phyloP scores from a whole-genome alignment of 2,329 filamentous ascomycete species.

The Claviceps sorghi region DNA sequence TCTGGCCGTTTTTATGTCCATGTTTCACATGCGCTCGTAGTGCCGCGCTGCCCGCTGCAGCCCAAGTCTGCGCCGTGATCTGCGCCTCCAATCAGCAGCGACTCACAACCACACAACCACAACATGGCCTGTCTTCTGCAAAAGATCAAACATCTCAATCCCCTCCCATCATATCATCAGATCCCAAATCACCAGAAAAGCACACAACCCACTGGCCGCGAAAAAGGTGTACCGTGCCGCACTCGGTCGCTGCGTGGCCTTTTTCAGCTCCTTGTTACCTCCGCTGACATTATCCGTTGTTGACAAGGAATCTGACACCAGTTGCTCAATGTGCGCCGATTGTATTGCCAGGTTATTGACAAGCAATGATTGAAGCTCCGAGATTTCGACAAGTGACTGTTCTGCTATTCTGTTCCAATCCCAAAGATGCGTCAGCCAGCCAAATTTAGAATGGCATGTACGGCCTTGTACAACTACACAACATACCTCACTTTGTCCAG shows the following conservation, averaged over 20 bases:
- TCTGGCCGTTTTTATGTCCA: not conserved
- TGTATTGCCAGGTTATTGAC: constrained; percentile 76
- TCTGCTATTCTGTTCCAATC: constrained; percentile 54
- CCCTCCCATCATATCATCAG: constrained; percentile 36
- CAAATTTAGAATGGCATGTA: not conserved
- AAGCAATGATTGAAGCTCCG: constrained; percentile 78
- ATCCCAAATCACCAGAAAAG: constrained; percentile 66
- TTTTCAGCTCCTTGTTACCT: constrained; percentile 84
- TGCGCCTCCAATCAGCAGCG: not conserved
- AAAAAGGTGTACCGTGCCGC: constrained; percentile 68
- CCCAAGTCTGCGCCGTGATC: no score
- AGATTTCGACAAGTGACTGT: constrained; percentile 81
- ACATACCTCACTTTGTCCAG: constrained; percentile 83
- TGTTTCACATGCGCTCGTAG: not conserved
- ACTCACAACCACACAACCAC: not conserved
- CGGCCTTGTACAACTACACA: not conserved
- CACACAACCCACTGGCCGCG: constrained; percentile 60
- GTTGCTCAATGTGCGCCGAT: constrained; percentile 74
- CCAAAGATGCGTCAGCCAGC: not conserved
- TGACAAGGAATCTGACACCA: constrained; percentile 68
- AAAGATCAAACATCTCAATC: not conserved
- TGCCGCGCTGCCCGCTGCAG: not conserved
- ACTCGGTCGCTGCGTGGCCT: constrained; percentile 58
- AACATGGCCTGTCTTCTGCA: not conserved
- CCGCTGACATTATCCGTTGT: constrained; percentile 77